Evolutionary conservation across 345 rosid species (phyloP).

Genomic region (Eucalyptus cladocalyx): DNA sequence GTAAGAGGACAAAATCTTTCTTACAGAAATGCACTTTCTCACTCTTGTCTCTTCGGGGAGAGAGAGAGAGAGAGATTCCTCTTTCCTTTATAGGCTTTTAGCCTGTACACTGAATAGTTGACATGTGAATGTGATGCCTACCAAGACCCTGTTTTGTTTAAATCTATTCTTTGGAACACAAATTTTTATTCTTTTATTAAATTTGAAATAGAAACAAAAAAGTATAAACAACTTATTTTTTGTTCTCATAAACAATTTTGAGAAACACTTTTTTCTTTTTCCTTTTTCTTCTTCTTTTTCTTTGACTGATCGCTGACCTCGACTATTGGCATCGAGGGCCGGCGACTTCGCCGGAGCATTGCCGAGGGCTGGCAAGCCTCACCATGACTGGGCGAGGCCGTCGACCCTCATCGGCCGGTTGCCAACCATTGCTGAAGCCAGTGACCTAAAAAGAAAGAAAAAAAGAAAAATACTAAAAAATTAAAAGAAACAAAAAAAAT

Average conservation of each 20-base stretch:
- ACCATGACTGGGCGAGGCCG: too few species aligned
- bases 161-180: rapidly evolving
- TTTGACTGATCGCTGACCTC: rapidly evolving
- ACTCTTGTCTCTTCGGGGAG: neutral
- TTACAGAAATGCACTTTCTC: neutral
- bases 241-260: rapidly evolving
- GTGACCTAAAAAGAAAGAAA: rapidly evolving
- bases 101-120: neutral
- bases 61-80: neutral
- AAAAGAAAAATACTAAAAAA: too few species aligned
- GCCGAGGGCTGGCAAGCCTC: rapidly evolving
- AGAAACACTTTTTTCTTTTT: too few species aligned
- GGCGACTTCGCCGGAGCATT: rapidly evolving
- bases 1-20: neutral
- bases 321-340: too few species aligned
- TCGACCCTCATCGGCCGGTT: rapidly evolving
- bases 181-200: too few species aligned
- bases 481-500: too few species aligned
- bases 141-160: too few species aligned
- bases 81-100: neutral
- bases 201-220: rapidly evolving
- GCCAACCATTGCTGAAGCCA: rapidly evolving
- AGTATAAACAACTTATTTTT: too few species aligned
- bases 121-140: too few species aligned
- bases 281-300: too few species aligned